Percentiles rank a stretch among this genome's conserved stretches.
Conservation (phyloP, 1,284 basidiomycete species). For the Acaromyces ingoldii region DNA sequence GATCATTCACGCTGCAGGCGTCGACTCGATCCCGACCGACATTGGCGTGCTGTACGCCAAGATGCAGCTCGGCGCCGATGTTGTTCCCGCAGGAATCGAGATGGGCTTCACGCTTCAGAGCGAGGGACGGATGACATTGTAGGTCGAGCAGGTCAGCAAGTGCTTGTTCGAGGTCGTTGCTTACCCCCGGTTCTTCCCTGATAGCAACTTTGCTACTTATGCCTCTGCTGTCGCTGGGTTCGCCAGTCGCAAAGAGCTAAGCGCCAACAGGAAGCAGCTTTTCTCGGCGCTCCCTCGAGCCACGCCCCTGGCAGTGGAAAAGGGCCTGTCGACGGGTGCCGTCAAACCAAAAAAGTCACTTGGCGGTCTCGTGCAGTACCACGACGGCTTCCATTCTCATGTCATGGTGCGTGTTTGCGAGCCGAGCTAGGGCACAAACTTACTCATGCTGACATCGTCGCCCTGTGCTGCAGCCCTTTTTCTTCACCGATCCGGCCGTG, state of each 20-base stretch:
- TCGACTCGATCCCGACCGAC: constrained; percentile 13
- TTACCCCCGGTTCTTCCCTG: background rate
- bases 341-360: constrained; percentile 5
- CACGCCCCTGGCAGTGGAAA: constrained; percentile 7
- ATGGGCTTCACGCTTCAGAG: constrained; percentile 10
- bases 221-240: constrained; percentile 20
- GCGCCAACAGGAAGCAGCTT: background rate
- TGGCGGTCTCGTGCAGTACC: constrained; percentile 5
- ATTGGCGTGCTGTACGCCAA: constrained; percentile 9
- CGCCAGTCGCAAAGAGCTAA: constrained; percentile 11
- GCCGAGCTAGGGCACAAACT: background rate
- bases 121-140: constrained; percentile 1
- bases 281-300: background rate
- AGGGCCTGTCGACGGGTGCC: constrained; percentile 10
- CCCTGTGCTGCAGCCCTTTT: constrained; percentile 6
- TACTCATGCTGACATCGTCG: background rate
- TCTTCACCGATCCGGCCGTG: constrained; percentile 20
- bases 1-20: constrained; percentile 9
- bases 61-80: background rate
- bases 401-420: constrained; percentile 7
- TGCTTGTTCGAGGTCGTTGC: constrained; percentile 1
- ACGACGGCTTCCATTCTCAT: background rate
- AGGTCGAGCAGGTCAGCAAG: constrained; percentile 3
- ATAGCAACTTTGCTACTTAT: constrained; percentile 17
- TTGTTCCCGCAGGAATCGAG: constrained; percentile 12